Evolutionary conservation across 2,329 filamentous ascomycete species (phyloP).

Genomic region (Scedosporium minutisporum): DNA sequence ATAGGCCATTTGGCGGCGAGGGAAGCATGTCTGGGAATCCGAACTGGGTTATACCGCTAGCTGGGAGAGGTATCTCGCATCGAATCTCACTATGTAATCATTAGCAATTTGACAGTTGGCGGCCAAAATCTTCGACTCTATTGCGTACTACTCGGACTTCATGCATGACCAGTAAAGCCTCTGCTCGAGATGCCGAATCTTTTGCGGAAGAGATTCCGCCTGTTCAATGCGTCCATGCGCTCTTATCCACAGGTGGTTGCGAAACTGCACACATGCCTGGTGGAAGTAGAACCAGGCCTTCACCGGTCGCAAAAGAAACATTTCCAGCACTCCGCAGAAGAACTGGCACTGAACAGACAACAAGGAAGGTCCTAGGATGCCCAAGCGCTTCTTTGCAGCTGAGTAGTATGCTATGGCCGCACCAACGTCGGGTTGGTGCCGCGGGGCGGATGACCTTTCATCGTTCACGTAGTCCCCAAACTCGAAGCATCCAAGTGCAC

Average conservation of each 20-base stretch:
- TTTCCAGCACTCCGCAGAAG: conserved; percentile 22
- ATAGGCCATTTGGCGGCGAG: conserved; percentile 15
- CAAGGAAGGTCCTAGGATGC: conserved; percentile 17
- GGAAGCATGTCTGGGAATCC: conserved; percentile 21
- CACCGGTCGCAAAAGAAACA: conserved; percentile 21
- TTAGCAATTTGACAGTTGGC: not conserved
- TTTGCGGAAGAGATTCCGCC: conserved; percentile 8
- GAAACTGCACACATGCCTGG: conserved; percentile 17
- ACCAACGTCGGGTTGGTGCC: not conserved
- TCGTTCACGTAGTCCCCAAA: not conserved
- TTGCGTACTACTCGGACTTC: conserved; percentile 20
- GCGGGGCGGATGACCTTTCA: conserved; percentile 10
- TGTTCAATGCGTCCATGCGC: conserved; percentile 6
- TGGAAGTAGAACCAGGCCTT: conserved; percentile 21
- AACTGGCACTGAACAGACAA: conserved; percentile 21
- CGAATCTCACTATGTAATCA: conserved; percentile 8
- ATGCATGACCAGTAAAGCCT: conserved; percentile 24
- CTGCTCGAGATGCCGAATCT: conserved; percentile 13
- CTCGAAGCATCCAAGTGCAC: conserved; percentile 19
- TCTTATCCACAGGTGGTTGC: conserved; percentile 11
- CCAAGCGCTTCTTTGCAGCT: conserved; percentile 20
- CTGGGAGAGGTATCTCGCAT: conserved; percentile 11
- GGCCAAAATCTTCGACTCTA: too few species aligned
- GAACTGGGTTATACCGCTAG: conserved; percentile 11
- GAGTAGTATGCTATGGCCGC: conserved; percentile 18